Evolutionary conservation across 805 yeast species (phyloP).

Genomic region (Suhomyces sp.): DNA sequence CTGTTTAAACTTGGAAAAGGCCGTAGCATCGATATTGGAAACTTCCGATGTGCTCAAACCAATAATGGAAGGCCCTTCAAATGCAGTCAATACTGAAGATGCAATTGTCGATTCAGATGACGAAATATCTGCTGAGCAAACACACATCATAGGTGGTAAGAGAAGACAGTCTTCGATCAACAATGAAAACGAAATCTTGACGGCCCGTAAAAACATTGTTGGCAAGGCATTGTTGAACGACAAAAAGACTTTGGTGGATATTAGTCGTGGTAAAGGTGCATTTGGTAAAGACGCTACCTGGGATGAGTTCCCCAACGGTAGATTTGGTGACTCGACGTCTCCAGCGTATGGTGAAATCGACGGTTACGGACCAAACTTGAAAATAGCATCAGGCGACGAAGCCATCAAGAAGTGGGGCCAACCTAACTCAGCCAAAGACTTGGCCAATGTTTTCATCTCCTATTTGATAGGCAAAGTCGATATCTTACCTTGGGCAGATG

Average conservation of each 20-base stretch:
- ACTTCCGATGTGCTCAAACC: constrained; percentile 50
- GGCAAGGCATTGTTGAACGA: constrained; percentile 26
- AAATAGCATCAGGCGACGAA: constrained; percentile 58
- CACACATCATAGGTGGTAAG: constrained; percentile 15
- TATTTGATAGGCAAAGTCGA: constrained; percentile 74
- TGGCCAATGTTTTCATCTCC: constrained; percentile 63
- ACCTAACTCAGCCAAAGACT: constrained; percentile 59
- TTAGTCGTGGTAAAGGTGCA: constrained; percentile 80
- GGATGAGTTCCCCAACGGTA: constrained; percentile 96
- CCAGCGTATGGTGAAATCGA: constrained; percentile 98
- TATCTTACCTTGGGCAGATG: constrained; percentile 89
- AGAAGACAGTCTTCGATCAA: constrained; percentile 39
- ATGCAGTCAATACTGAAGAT: constrained; percentile 26
- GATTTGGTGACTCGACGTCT: constrained; percentile 92
- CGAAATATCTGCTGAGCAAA: constrained; percentile 26
- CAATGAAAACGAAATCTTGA: constrained; percentile 39
- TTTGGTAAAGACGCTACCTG: constrained; percentile 88
- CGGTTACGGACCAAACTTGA: constrained; percentile 92
- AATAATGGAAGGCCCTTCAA: constrained; percentile 38
- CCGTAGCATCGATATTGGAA: constrained; percentile 80
- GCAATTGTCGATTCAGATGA: constrained; percentile 39
- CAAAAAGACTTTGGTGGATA: constrained; percentile 64
- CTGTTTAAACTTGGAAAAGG: constrained; percentile 87
- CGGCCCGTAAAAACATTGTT: constrained; percentile 21
- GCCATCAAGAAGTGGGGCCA: constrained; percentile 80